Base-by-base conservation (phyloP, 2,329 filamentous ascomycete species). In the Corynespora cassiicola region DNA sequence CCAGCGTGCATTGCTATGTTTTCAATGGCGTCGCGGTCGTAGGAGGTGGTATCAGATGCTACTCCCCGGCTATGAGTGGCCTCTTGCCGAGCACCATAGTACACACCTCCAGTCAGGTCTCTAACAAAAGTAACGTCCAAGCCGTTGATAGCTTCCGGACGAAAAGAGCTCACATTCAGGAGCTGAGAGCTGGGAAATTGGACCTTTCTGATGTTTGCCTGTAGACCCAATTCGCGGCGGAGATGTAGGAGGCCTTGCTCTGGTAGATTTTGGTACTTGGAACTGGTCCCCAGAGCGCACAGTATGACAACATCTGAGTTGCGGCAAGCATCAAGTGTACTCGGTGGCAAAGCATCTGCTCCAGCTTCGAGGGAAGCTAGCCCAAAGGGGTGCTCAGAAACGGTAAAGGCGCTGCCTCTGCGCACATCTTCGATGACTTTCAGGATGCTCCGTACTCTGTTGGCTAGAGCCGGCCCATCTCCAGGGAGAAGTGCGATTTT, bases 61-160 rank as follows among this genome's bases (percentile, higher is more conserved):
- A 15, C 7, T 8, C 26, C 26, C 9, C 15, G 8, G 7, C 7
- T 7, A 14, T 29, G n/a, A n/a, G n/a, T 14, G 26, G 26, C 26
- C 14, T 29, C 26, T 29, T 29, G 26, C 14, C 26, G 7, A 7
- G 8, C 8, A 14, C 26, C 26, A 15, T 29, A 29, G 26, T 29
- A 29, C 7, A 29, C 26, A 15, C 26, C 26, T 8, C 26, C 26
- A 7, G 26, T 29, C 9, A 29, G 26, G 14, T 29, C 26, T 15
- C 26, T 8, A 14, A 29, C 26, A 15, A 29, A 29, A 14, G 26
- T 29, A 14, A 29, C 14, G 14, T 29, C 26, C 26, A 29, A 15
- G 9, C 14, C 26, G 15, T 8, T 7, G 26, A 29, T 14, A 8
- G 15, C 26, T 7, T 29, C 26, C 7, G 26, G 14, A 8, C 15